A percentile compares a stretch with the other conserved stretches of the same genome.
Evolutionary conservation across 179 eudicot genomes (phyloP).

Genomic region (Beta lomatogona): DNA sequence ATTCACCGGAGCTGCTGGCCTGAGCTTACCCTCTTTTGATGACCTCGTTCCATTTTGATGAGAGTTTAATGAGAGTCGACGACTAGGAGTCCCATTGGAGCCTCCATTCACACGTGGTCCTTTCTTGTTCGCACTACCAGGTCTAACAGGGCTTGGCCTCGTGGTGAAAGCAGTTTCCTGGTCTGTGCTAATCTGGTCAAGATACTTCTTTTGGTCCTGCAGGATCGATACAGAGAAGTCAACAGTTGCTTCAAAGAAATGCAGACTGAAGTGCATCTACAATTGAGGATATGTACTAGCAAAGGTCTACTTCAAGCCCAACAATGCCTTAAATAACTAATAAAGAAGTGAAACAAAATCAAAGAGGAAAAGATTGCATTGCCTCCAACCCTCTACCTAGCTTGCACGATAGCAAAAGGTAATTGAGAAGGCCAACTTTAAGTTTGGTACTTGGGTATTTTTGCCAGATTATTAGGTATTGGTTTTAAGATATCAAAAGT

Average conservation of each 20-base stretch:
- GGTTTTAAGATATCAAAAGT: too few relatives aligned
- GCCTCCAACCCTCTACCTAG: neutral
- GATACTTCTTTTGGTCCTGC: slow-evolving; percentile 55
- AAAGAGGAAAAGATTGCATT: neutral
- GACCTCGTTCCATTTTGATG: slow-evolving; percentile 78
- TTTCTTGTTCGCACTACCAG: slow-evolving; percentile 39
- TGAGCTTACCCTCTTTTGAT: slow-evolving; percentile 48
- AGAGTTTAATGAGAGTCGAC: slow-evolving; percentile 70
- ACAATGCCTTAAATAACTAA: neutral
- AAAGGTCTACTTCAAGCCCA: neutral
- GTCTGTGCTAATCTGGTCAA: slow-evolving; percentile 35
- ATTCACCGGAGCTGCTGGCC: slow-evolving; percentile 42
- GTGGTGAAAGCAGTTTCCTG: slow-evolving; percentile 41
- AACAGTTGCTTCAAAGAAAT: neutral
- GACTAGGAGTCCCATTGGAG: slow-evolving; percentile 51
- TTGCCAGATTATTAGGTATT: too few relatives aligned
- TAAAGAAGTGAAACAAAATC: too few relatives aligned
- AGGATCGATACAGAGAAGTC: neutral
- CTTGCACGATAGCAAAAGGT: too few relatives aligned
- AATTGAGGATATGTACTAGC: neutral
- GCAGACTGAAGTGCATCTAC: neutral
- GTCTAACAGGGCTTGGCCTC: slow-evolving; percentile 50
- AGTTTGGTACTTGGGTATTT: too few relatives aligned
- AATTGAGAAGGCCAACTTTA: too few relatives aligned
- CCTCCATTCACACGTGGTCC: slow-evolving; percentile 56